Conservation (phyloP, 2,329 filamentous ascomycete species). For the Scedosporium minutisporum region DNA sequence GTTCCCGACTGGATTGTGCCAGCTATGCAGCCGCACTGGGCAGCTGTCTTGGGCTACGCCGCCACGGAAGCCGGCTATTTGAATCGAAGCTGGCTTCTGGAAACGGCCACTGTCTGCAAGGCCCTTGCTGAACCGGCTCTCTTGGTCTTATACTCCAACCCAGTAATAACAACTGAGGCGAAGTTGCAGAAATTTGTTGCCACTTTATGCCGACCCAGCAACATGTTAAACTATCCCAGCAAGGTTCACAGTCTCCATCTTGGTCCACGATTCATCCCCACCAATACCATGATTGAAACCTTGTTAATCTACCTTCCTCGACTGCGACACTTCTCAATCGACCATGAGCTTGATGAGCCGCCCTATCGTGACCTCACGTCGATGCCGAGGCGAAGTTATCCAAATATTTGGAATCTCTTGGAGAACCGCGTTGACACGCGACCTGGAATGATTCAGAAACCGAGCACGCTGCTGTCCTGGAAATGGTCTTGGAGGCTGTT, state of each 20-base stretch:
- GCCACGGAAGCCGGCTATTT: constrained; percentile 39
- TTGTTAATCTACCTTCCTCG: constrained; percentile 1
- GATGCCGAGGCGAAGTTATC: background rate
- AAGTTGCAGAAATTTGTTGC: constrained; percentile 35
- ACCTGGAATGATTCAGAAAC: constrained; percentile 1
- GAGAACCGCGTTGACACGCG: background rate
- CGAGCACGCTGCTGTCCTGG: constrained; percentile 3
- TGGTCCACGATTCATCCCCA: constrained; percentile 28
- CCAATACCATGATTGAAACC: background rate
- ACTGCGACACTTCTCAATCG: constrained; percentile 3
- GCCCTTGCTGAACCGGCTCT: constrained; percentile 64
- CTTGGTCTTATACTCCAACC: constrained; percentile 60
- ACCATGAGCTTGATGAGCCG: constrained; percentile 6
- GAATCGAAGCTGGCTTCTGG: constrained; percentile 53
- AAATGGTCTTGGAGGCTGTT: constrained; percentile 5
- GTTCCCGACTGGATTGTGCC: constrained; percentile 40
- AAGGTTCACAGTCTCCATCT: constrained; percentile 64
- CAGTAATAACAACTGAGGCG: constrained; percentile 44
- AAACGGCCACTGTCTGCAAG: constrained; percentile 52
- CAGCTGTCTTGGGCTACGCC: constrained; percentile 60
- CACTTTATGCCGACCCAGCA: constrained; percentile 41
- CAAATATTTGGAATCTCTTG: background rate
- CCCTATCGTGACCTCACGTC: constrained; percentile 4
- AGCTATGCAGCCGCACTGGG: constrained; percentile 35
- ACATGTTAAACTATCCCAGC: constrained; percentile 52